Percentiles rank a stretch among this genome's conserved stretches.
phyloP scores from a whole-genome alignment of 148 eudicot genomes.

The Chenopodium formosanum region DNA sequence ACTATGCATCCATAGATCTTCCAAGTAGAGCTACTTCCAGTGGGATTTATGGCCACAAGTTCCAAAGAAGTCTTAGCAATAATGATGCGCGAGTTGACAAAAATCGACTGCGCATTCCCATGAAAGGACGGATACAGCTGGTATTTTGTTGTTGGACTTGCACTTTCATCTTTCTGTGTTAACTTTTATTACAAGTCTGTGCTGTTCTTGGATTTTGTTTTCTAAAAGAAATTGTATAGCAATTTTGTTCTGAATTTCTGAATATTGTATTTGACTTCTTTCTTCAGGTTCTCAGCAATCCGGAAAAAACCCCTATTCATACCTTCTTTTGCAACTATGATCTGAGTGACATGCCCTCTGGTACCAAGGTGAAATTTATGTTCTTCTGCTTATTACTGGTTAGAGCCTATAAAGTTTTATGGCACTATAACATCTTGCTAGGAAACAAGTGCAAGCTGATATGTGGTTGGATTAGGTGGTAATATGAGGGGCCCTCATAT shows the following conservation, averaged over 20 bases:
- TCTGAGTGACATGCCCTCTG: slow-evolving; percentile 78
- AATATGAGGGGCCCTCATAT: background rate
- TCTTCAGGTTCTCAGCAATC: slow-evolving; percentile 73
- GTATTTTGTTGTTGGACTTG: slow-evolving; percentile 31
- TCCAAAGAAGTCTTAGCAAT: slow-evolving; percentile 33
- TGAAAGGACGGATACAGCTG: slow-evolving; percentile 84
- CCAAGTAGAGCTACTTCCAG: slow-evolving; percentile 32
- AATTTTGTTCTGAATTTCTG: background rate
- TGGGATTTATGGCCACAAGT: slow-evolving; percentile 22
- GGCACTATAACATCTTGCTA: background rate
- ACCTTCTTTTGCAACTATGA: slow-evolving; percentile 82
- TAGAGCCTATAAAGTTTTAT: background rate
- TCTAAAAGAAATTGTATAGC: background rate
- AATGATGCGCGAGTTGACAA: slow-evolving; percentile 42
- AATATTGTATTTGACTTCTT: slow-evolving; percentile 1
- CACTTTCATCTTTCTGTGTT: background rate
- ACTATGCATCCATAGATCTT: slow-evolving; percentile 62
- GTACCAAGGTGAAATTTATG: slow-evolving; percentile 56
- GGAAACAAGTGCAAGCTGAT: background rate
- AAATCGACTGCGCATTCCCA: slow-evolving; percentile 56
- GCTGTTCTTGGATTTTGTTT: background rate
- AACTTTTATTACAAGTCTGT: background rate
- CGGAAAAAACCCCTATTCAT: slow-evolving; percentile 74
- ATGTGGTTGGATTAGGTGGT: background rate
- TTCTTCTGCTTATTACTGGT: background rate